Evolutionary conservation across 164 flowering plant genomes (phyloP).

Genomic region (Sextonia rubra): DNA sequence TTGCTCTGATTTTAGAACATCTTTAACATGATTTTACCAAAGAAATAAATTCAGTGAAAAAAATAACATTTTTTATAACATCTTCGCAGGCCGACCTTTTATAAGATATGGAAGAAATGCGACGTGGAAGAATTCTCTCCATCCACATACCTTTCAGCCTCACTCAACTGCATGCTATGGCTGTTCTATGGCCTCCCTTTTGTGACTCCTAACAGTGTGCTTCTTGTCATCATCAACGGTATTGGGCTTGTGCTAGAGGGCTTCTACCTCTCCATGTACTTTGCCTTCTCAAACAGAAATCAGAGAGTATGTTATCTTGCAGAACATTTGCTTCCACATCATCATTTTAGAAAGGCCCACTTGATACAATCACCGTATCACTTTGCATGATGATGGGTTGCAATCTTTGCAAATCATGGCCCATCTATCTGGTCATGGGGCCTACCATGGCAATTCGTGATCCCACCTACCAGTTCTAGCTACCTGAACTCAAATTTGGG

Average conservation of each 20-base stretch:
- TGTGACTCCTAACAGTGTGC: slow-evolving; percentile 40
- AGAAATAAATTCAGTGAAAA: too few species aligned
- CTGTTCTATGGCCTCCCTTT: slow-evolving; percentile 39
- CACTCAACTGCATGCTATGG: slow-evolving; percentile 39
- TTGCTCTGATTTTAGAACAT: neutral
- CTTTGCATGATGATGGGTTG: too few species aligned
- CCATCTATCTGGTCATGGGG: too few species aligned
- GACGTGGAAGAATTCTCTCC: slow-evolving; percentile 34
- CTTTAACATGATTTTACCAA: too few species aligned
- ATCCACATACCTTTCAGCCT: slow-evolving; percentile 32
- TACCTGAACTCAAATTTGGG: too few species aligned
- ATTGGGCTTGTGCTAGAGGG: slow-evolving; percentile 30
- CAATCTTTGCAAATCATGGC: too few species aligned
- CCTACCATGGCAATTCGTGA: too few species aligned
- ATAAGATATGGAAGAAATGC: slow-evolving; percentile 24
- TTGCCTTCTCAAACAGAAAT: slow-evolving; percentile 16
- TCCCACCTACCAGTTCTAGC: too few species aligned
- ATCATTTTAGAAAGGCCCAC: too few species aligned
- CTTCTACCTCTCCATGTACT: slow-evolving; percentile 22
- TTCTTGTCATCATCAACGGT: slow-evolving; percentile 38
- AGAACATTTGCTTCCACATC: neutral
- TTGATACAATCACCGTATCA: too few species aligned
- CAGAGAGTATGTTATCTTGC: slow-evolving; percentile 31
- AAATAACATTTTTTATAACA: too few species aligned
- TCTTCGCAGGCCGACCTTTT: slow-evolving; percentile 35